Evolutionary conservation across 1,284 basidiomycete species (phyloP), one percentile per base, ranked within the genome.

Genomic region (Spongiforma sp.): DNA sequence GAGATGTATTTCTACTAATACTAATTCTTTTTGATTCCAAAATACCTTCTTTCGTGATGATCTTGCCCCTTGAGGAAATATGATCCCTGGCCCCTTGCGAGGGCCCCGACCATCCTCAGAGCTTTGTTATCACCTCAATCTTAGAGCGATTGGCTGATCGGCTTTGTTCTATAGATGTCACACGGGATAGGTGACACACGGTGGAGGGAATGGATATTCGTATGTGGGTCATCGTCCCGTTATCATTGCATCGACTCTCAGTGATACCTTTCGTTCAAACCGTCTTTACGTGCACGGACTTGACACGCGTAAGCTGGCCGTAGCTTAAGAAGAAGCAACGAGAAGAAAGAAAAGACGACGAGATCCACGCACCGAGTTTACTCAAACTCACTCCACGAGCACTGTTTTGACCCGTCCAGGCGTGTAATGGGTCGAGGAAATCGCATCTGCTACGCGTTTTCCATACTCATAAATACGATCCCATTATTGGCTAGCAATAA

Each of bases 321-420:
- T 89, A 94, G 1, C 91, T 90, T 92, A 59, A 34, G n/a, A n/a
- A n/a, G 53, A 32, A 21, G 10, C 21, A 10, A 57, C 17, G 46
- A 32, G 14, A 52, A 15, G 17, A 57, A 43, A 57, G 14, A 59
- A 11, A 62, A 11, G 19, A 26, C n/a, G 54, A 41, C 56, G 7
- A n/a, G 30, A 62, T 36, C 10, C 24, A 82, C 89, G 65, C 67
- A 94, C 94, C 95, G 67, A 95, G 94, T 73, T 90, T 90, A 75
- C 93, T 95, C 70, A 98, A 80, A 72, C 93, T 95, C 66, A 98
- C 82, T 5, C 97, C 97, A 36, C 95, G 83, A 26, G 96, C 96
- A 62, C 93, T 95, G 74, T 98, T 83, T 82, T 98, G 98, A 62
- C 96, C 96, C 2, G 91, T 93, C 96, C 97, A 99, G 2, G 94